phyloP scores from a whole-genome alignment of 1,284 basidiomycete genomes.

The Bondarzewia mesenterica region DNA sequence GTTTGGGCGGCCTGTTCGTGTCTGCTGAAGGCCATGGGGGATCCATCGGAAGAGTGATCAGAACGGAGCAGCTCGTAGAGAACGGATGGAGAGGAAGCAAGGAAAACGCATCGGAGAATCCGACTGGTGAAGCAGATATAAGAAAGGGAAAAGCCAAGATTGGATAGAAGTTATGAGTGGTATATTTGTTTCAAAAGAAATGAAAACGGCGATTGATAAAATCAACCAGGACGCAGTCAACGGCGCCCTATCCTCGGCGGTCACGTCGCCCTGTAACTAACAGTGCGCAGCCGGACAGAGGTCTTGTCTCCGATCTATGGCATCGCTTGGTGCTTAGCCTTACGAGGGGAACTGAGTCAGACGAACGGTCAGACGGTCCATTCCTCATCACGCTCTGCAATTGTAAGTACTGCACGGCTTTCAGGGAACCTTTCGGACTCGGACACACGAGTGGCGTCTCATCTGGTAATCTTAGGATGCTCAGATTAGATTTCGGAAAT shows the following conservation, averaged over 20 bases:
- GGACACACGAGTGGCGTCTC: neutral
- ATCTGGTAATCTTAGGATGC: neutral
- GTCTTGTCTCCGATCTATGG: neutral
- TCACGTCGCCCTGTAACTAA: too few relatives aligned
- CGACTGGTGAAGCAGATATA: neutral
- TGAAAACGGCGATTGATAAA: neutral
- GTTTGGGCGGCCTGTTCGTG: constrained; percentile 10
- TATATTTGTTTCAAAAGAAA: neutral
- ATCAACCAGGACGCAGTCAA: neutral
- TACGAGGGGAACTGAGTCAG: neutral
- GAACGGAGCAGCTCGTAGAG: constrained; percentile 6
- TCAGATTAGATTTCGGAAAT: neutral
- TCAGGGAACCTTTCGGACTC: neutral
- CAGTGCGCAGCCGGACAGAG: neutral
- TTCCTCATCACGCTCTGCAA: neutral
- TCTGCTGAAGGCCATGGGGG: constrained; percentile 8
- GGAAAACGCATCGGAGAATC: neutral
- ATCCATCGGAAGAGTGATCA: constrained; percentile 10
- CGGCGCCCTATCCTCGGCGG: neutral
- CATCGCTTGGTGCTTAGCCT: neutral
- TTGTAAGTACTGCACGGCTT: neutral
- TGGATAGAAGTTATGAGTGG: neutral
- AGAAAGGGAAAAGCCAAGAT: neutral
- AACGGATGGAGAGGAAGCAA: constrained; percentile 2
- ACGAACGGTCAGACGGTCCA: neutral